phyloP scores from a whole-genome alignment of 1,139 yeast species.

The Geotrichum klebahnii region DNA sequence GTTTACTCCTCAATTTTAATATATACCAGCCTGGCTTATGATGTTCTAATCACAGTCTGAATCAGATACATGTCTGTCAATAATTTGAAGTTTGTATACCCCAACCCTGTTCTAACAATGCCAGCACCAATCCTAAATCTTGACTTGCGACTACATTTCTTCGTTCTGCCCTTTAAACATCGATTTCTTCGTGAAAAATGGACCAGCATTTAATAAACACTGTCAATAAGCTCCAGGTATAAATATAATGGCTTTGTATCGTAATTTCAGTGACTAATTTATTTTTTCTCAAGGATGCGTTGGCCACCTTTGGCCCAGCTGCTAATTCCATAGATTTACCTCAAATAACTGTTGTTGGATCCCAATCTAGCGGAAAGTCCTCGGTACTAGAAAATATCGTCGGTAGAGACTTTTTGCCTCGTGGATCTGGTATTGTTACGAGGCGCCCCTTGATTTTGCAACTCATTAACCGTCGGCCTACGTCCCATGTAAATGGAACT shows the following conservation, averaged over 20 bases:
- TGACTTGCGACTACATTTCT: neutral
- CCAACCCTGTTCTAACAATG: slow-evolving; percentile 4
- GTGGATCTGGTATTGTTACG: slow-evolving; percentile 95
- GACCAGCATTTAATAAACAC: slow-evolving; percentile 87
- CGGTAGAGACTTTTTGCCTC: slow-evolving; percentile 89
- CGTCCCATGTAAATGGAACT: slow-evolving; percentile 8
- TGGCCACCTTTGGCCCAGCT: slow-evolving; percentile 79
- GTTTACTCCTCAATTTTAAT: no score
- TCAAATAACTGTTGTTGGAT: slow-evolving; percentile 93
- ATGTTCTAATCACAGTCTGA: no score
- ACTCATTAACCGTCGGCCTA: slow-evolving; percentile 61
- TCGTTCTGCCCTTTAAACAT: neutral
- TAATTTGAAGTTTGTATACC: no score
- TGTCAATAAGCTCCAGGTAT: slow-evolving; percentile 66
- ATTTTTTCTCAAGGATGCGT: slow-evolving; percentile 56
- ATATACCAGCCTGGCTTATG: no score
- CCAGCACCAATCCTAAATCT: slow-evolving; percentile 7
- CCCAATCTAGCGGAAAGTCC: slow-evolving; percentile 91
- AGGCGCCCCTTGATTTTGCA: slow-evolving; percentile 87
- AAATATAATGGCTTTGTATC: neutral
- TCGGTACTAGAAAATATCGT: slow-evolving; percentile 92
- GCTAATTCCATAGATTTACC: slow-evolving; percentile 64
- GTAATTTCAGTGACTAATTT: neutral
- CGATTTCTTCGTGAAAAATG: slow-evolving; percentile 45
- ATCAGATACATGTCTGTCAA: no score